Conservation (phyloP, 768 basidiomycete genomes). For the Clitopilus passeckerianus region DNA sequence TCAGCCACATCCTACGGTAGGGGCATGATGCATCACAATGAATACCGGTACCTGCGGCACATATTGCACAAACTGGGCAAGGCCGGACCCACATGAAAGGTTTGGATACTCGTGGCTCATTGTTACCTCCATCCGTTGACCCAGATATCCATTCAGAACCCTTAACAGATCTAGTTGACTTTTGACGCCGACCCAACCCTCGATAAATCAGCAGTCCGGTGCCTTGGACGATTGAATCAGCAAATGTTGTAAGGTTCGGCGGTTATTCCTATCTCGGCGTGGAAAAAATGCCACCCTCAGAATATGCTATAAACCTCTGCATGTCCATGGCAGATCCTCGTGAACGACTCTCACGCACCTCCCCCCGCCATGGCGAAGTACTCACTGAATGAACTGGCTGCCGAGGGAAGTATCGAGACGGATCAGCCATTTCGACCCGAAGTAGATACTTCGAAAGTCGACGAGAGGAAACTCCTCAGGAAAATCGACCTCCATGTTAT, state of each 20-base stretch:
- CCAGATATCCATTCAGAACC: neutral
- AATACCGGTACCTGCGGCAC: neutral
- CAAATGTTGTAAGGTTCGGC: conserved; percentile 4
- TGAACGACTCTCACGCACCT: conserved; percentile 7
- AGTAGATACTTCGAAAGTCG: conserved; percentile 45
- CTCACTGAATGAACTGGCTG: conserved; percentile 4
- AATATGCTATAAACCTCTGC: conserved; percentile 11
- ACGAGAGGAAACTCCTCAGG: conserved; percentile 51
- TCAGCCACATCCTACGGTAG: neutral
- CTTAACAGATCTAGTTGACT: neutral
- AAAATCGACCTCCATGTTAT: conserved; percentile 65
- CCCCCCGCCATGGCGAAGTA: conserved; percentile 12
- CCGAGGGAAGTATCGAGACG: conserved; percentile 11
- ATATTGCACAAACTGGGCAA: neutral
- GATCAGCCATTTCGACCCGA: conserved; percentile 40
- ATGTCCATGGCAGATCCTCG: conserved; percentile 6
- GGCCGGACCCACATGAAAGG: neutral
- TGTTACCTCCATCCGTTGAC: neutral
- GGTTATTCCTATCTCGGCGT: conserved; percentile 13
- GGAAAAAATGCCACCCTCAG: conserved; percentile 8
- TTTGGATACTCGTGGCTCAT: neutral
- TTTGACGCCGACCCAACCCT: neutral
- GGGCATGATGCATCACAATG: neutral
- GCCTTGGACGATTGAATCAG: neutral
- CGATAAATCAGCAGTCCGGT: neutral